phyloP scores from a whole-genome alignment of 2,329 filamentous ascomycete species.

The Diaporthe vaccinii region DNA sequence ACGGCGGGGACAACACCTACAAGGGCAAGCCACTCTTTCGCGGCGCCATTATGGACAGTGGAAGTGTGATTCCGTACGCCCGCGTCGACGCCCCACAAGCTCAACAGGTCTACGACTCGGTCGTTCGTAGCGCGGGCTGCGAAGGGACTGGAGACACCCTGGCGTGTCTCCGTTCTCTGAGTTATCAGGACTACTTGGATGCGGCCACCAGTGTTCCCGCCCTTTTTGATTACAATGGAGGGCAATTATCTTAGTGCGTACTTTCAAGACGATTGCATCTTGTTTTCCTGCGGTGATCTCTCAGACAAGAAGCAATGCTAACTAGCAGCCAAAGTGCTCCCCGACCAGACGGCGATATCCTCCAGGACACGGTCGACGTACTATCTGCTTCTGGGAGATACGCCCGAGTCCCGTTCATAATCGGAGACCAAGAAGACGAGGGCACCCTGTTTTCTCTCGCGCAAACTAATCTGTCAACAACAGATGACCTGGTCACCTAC shows the following conservation, averaged over 20 bases:
- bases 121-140: constrained; percentile 68
- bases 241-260: constrained; percentile 68
- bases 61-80: constrained; percentile 63
- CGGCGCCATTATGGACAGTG: constrained; percentile 75
- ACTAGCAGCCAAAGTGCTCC: constrained; percentile 55
- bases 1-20: constrained; percentile 73
- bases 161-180: constrained; percentile 66
- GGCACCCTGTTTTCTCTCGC: constrained; percentile 73
- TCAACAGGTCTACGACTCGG: constrained; percentile 66
- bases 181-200: constrained; percentile 66
- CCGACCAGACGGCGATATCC: constrained; percentile 68
- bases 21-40: constrained; percentile 75
- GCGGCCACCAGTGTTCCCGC: constrained; percentile 71
- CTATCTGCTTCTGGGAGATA: constrained; percentile 63
- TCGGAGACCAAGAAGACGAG: constrained; percentile 76
- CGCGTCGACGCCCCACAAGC: constrained; percentile 68
- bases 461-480: constrained; percentile 70
- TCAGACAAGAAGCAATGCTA: neutral
- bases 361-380: constrained; percentile 67
- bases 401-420: constrained; percentile 72
- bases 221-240: constrained; percentile 66
- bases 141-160: constrained; percentile 60
- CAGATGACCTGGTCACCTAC: constrained; percentile 65
- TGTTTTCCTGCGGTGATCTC: too few relatives aligned
- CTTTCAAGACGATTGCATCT: neutral